These are phyloP conservation scores for Xylaria sp. DNA, from an alignment of 2,329 filamentous ascomycete species.

Conservation along the genomic window DNA sequence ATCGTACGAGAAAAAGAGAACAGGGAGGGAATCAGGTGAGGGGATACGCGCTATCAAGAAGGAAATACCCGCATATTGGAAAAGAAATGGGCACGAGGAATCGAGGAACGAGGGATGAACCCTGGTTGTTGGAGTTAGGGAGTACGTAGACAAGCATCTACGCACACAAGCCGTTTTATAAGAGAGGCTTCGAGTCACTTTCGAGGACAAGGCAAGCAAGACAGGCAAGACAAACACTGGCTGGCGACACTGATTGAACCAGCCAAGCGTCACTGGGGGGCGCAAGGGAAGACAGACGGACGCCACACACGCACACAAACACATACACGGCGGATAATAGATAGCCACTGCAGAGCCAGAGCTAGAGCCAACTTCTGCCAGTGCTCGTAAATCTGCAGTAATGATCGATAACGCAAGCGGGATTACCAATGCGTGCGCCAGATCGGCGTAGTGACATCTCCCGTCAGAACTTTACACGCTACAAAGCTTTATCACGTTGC, in stretches of 20 bases:
- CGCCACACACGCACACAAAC: slow-evolving; percentile 4
- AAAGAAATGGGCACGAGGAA: slow-evolving; percentile 12
- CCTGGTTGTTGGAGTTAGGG: slow-evolving; percentile 21
- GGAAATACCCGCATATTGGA: background rate
- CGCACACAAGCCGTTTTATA: background rate
- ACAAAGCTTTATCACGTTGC: slow-evolving; percentile 20
- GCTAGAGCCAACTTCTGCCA: background rate
- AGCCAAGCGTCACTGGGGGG: background rate
- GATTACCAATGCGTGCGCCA: slow-evolving; percentile 23
- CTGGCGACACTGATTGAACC: slow-evolving; percentile 1
- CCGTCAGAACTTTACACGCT: slow-evolving; percentile 27
- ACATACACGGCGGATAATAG: slow-evolving; percentile 8
- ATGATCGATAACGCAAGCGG: slow-evolving; percentile 22
- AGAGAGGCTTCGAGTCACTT: slow-evolving; percentile 7
- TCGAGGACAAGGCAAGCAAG: background rate
- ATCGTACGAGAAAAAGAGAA: slow-evolving; percentile 29
- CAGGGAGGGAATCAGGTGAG: slow-evolving; percentile 20
- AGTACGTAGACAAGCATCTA: background rate
- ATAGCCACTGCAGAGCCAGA: no score
- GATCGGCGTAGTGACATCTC: slow-evolving; percentile 28
- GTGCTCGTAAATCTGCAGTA: slow-evolving; percentile 2
- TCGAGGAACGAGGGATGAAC: slow-evolving; percentile 26
- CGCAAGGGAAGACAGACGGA: background rate
- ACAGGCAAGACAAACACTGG: slow-evolving; percentile 4
- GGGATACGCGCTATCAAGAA: slow-evolving; percentile 20